Percentiles rank a stretch among this genome's conserved stretches.
Conservation (phyloP, 23 red algal genomes). For the Agarophyton chilense region DNA sequence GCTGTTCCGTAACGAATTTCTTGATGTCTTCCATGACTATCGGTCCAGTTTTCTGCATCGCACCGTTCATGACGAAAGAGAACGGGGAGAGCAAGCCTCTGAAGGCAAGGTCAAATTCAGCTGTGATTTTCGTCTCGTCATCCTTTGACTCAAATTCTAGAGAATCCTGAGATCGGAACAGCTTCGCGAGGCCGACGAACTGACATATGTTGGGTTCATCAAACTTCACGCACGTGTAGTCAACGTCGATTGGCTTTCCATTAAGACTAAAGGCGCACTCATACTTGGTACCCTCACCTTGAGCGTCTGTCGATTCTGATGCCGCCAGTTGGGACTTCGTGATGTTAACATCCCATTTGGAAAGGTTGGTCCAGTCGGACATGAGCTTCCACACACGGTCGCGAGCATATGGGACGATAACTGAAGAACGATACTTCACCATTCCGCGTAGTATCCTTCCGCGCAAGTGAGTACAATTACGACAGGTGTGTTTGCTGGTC, state of each 20-base stretch:
- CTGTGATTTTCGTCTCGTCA: constrained; percentile 24
- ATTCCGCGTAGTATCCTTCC: not conserved
- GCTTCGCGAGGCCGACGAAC: constrained; percentile 39
- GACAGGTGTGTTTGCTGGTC: not conserved
- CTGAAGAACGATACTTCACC: constrained; percentile 16
- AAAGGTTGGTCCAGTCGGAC: constrained; percentile 67
- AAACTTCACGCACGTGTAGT: constrained; percentile 38
- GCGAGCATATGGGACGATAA: constrained; percentile 41
- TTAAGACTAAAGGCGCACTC: constrained; percentile 36
- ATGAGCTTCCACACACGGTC: constrained; percentile 44
- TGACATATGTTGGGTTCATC: not conserved
- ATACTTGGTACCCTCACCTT: constrained; percentile 38
- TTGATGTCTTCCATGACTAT: constrained; percentile 61
- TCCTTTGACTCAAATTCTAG: constrained; percentile 4
- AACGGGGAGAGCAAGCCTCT: constrained; percentile 35
- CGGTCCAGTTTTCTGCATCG: constrained; percentile 45
- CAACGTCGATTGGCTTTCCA: constrained; percentile 20
- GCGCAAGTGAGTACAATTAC: not conserved
- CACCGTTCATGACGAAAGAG: constrained; percentile 58
- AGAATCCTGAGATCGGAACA: constrained; percentile 45
- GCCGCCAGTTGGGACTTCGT: constrained; percentile 33
- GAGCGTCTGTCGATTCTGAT: not conserved
- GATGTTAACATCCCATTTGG: constrained; percentile 61
- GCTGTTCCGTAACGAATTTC: constrained; percentile 45
- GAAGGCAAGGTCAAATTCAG: constrained; percentile 48